Evolutionary conservation across 768 basidiomycete species (phyloP), one percentile per base, ranked within the genome.

Genomic region (Cubamyces lactineus): DNA sequence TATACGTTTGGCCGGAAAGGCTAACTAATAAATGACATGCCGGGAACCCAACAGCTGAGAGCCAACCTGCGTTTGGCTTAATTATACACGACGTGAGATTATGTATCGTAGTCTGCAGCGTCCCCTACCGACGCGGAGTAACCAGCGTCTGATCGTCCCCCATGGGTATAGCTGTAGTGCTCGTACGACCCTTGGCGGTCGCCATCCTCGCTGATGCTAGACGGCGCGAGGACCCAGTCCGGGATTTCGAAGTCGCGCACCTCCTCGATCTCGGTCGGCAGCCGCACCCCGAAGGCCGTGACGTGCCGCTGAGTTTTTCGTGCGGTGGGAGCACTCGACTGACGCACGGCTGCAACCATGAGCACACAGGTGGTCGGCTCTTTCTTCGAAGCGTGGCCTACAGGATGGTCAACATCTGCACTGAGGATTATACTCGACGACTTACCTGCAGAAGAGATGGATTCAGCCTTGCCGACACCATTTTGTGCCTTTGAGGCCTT

Each of bases 271-370:
- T 77, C 80, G 1, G 70, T 66, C 5, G 83, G 84, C n/a, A 88
- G 75, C 63, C 83, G 80, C 45, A 77, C 75, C 0, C 89, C 88
- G 68, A 89, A 91, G 9, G 87, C 84, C 16, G 77, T 79, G 43
- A 81, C 73, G 63, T 83, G 79, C 59, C 87, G 78, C 63, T 80
- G 78, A 12, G 83, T 80, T 69, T 82, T 81, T 57, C 84, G 75
- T 23, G 77, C 74, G 19, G 75, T 76, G 15, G 78, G 79, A 45
- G 77, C 75, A 11, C 74, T 72, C 51, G 79, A 76, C 59, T 73
- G 80, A 26, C 85, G 83, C 26, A 80, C 68, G 5, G 86, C 86
- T 53, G 83, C 77, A 28, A 80, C 77, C 73, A 87, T 73, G 28
- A 82, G 73, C 28, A 75, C 62, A 59, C 78, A 80, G 11, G 55